Base-by-base conservation (phyloP, 1,284 basidiomycete genomes). In the Tilletia setariae region DNA sequence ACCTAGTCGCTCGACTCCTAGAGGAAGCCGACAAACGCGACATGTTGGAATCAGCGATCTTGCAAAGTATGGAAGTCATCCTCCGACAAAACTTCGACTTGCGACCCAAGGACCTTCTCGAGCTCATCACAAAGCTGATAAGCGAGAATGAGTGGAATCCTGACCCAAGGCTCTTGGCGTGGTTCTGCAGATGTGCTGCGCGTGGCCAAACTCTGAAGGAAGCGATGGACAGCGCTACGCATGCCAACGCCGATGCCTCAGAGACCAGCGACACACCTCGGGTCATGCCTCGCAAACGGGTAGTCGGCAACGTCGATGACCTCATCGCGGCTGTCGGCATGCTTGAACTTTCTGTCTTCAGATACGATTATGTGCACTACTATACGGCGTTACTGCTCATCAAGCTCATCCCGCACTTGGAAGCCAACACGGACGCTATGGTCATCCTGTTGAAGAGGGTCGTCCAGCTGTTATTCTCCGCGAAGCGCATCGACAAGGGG, bases 141-240 rank as follows among this genome's bases (percentile, higher is more conserved):
- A n/a, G 19, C 15, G 56, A 25, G 30, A 30, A 61, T 7, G 56
- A 61, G 9, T 61, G 56, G 56, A 61, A 25, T 6, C 56, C 56
- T 2, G 56, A 61, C 32, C 56, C 56, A 35, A 28, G 56, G 16
- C 32, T 61, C 28, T 30, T 61, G 16, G 56, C 56, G 3, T 61
- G 56, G 56, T 61, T 61, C 56, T 61, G 56, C 35, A 28, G 56
- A 15, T 61, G 56, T 61, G 56, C 56, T 11, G 56, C 56, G 19
- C 35, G 56, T 2, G 56, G 56, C 16, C 56, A 61, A 16, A 35
- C 56, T 25, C 21, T 61, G 56, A 61, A 61, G 32, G 56, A 61
- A 21, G 56, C 56, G 13, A 61, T 61, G 56, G 51, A 53, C 23
- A 11, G 35, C 35, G 35, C 35, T 11, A 49, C 46, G 4, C 56